Base-by-base conservation (phyloP, 2,329 filamentous ascomycete species). In the Fusarium sp. region DNA sequence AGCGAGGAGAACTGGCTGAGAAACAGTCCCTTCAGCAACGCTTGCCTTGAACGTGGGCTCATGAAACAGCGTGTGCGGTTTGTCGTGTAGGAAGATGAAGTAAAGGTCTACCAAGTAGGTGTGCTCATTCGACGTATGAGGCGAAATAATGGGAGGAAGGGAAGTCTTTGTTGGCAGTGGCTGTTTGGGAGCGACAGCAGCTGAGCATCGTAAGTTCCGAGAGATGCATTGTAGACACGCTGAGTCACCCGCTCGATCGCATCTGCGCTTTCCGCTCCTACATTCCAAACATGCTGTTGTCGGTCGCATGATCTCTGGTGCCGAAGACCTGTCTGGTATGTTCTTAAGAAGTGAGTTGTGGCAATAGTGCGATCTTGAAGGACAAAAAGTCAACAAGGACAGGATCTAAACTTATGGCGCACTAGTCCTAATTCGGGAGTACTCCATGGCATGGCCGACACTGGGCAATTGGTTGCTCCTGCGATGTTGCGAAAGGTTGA, bases 31-130 rank as follows among this genome's bases (percentile, higher is more conserved):
- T 2, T 49, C 15, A 1, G 23, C 46, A 13, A 67, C 71, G 13
- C 63, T 68, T 4, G 20, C 41, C 17, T 68, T 68, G 4, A 73
- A 73, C 0, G 60, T 65, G 2, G 68, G 19, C 7, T 67, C 63
- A 11, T 73, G 71, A 11, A 73, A 73, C 7, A 73, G 25, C 4
- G 63, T 73, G 23, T 73, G 71, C n/a, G 71, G 71, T 5, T 69
- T 68, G 8, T 73, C 54, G 19, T 73, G 71, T 0, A 73, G 70
- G 15, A 65, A 73, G 0, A 37, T 48, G 48, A 73, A 73, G 47
- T 73, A 73, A 1, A 73, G 46, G 30, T 69, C 57, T 2, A 73
- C 67, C 13, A 73, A 35, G 9, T 70, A 48, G 0, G 62, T 35
- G 0, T 8, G 37, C 9, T 71, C 70, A 7, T 62, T 46, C 4